Evolutionary conservation across 139 green algal genomes (phyloP), one percentile per base, ranked within the genome.

Genomic region (Chlamydomonas eustigma): DNA sequence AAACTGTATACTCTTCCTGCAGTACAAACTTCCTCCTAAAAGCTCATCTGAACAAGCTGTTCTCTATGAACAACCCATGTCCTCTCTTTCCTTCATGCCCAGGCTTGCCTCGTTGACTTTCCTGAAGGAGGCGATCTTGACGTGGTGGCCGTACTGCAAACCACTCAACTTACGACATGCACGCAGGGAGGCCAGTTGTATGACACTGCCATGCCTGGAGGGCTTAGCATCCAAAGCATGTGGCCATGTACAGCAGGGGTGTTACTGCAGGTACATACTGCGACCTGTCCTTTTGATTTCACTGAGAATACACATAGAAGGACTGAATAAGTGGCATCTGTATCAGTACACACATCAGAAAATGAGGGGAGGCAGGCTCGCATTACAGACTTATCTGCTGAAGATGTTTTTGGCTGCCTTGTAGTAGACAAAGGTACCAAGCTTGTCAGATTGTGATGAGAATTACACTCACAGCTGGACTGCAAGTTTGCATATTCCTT

Each of bases 91-190:
- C 28, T 6, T 6, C 32, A 24, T 50, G 5, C 32, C 28, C 65
- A 72, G 65, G 65, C 65, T 12, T 72, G 65, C 31, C 32, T 72
- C 4, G 65, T 34, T 6, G 65, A 72, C 31, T 72, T 72, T 34
- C 65, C 65, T 30, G 65, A 72, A 18, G 8, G 5, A 31, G 65
- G 65, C 3, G 6, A 39, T 12, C 65, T 33, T 34, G 65, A 72
- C 28, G 65, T 72, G 4, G 34, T 31, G 65, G 65, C 44, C 22
- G 5, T 72, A 34, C 65, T 72, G 65, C 65, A 72, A 22, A 4
- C 22, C 5, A 3, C 28, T 4, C 18, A 50, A 4, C 18, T 72
- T 12, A 72, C 65, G 3, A 44, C 18, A 6, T 39, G 32, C 65
- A 72, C 65, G 32, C 33, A 31, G 8, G 65, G 65, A 12, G 65